Evolutionary conservation across 768 basidiomycete genomes (phyloP).

Genomic region (Leucocoprinus sp.): DNA sequence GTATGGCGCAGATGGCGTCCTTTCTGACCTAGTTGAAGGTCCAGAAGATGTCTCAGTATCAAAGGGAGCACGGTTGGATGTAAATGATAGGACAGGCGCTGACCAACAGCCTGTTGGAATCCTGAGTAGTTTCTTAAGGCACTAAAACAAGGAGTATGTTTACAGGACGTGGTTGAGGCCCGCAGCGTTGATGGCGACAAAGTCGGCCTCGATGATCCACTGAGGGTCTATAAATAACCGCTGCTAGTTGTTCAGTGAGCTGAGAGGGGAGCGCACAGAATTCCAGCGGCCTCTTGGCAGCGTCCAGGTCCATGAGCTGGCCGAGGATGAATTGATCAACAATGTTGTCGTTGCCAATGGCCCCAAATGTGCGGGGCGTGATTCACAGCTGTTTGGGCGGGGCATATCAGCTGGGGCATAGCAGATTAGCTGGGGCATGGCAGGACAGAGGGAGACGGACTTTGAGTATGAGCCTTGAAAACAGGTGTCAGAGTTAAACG

Average conservation of each 20-base stretch:
- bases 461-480: slow-evolving; percentile 47
- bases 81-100: slow-evolving; percentile 52
- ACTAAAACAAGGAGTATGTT: slow-evolving; percentile 9
- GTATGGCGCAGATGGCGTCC: slow-evolving; percentile 61
- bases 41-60: slow-evolving; percentile 51
- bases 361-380: slow-evolving; percentile 64
- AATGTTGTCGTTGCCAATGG: slow-evolving; percentile 45
- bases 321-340: slow-evolving; percentile 61
- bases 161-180: slow-evolving; percentile 69
- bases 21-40: slow-evolving; percentile 58
- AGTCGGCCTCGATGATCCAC: slow-evolving; percentile 68
- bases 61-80: slow-evolving; percentile 42
- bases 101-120: slow-evolving; percentile 75
- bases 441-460: slow-evolving; percentile 18
- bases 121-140: slow-evolving; percentile 22
- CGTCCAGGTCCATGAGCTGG: slow-evolving; percentile 35
- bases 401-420: not conserved
- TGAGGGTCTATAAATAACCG: slow-evolving; percentile 13
- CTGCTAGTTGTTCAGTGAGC: not conserved
- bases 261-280: slow-evolving; percentile 26
- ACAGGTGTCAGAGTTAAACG: slow-evolving; percentile 5
- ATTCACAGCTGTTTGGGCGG: slow-evolving; percentile 55
- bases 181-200: slow-evolving; percentile 52
- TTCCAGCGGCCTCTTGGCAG: slow-evolving; percentile 46
- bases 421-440: too few species aligned